A percentile compares a stretch with the other conserved stretches of the same genome.
Conservation (phyloP, 176 grass and related monocot species). For the Bromus sterilis region DNA sequence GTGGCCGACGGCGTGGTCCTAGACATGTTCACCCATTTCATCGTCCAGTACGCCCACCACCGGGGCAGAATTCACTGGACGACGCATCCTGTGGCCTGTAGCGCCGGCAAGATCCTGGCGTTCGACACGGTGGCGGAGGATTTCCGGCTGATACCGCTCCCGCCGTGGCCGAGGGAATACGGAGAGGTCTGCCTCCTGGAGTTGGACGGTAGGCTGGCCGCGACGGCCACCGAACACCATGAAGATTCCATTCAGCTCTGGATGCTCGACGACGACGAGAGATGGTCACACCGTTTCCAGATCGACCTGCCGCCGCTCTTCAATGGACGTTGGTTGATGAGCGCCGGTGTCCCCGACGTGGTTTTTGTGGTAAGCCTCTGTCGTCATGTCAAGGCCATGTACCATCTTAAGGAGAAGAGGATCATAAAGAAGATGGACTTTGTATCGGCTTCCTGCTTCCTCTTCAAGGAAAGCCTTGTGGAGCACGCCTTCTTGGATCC, state of each 20-base stretch:
- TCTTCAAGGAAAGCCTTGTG: no score
- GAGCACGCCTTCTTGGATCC: no score
- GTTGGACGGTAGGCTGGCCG: not conserved
- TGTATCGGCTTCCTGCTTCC: no score
- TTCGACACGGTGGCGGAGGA: slow-evolving; percentile 15
- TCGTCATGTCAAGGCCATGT: no score
- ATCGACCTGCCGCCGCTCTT: not conserved
- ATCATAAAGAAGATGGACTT: no score
- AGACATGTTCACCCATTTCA: no score
- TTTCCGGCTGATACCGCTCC: not conserved
- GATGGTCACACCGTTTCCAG: not conserved
- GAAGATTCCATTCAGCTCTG: not conserved
- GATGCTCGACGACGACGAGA: not conserved
- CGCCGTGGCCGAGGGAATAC: not conserved
- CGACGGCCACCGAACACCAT: not conserved
- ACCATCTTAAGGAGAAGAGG: no score
- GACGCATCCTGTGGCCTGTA: not conserved
- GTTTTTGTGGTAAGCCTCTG: not conserved
- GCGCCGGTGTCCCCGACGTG: not conserved
- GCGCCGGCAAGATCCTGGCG: not conserved
- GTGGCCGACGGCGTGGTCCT: not conserved
- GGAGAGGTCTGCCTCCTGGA: not conserved
- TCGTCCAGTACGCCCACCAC: not conserved
- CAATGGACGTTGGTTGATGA: not conserved
- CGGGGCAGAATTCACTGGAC: not conserved